A percentile compares a stretch with the other conserved stretches of the same genome.
phyloP scores from a whole-genome alignment of 495 filamentous ascomycete species.

The Tuber borchii region DNA sequence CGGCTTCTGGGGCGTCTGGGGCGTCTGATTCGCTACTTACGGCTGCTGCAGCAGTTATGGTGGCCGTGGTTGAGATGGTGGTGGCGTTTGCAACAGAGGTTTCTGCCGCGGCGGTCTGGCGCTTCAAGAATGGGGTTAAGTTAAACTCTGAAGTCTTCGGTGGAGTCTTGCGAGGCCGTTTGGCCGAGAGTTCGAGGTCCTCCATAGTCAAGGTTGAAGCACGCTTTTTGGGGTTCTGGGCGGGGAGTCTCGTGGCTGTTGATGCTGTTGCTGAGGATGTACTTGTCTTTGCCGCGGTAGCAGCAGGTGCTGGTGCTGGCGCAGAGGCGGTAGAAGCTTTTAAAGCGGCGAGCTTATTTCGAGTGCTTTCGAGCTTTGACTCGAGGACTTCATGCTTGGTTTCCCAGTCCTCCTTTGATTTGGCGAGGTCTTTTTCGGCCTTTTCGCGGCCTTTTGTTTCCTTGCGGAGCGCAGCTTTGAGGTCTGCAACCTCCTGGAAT shows the following conservation, averaged over 20 bases:
- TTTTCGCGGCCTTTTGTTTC: conserved; percentile 75
- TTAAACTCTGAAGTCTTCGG: conserved; percentile 33
- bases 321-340: not conserved
- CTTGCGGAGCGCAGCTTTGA: conserved; percentile 70
- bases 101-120: conserved; percentile 23
- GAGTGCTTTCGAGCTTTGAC: conserved; percentile 48
- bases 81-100: conserved; percentile 6
- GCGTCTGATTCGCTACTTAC: not conserved
- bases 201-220: conserved; percentile 31
- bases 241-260: conserved; percentile 7
- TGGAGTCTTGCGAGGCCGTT: conserved; percentile 22
- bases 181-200: conserved; percentile 27
- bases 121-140: conserved; percentile 38
- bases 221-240: conserved; percentile 16
- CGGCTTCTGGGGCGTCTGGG: conserved; percentile 4
- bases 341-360: conserved; percentile 41
- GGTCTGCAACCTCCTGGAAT: conserved; percentile 72
- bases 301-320: not conserved
- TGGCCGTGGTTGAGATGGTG: conserved; percentile 6
- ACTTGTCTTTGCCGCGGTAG: not conserved
- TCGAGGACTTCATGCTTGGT: conserved; percentile 81
- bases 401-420: conserved; percentile 55
- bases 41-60: conserved; percentile 12
- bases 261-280: not conserved
- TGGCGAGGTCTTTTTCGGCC: conserved; percentile 53